Evolutionary conservation across 495 filamentous ascomycete genomes (phyloP).

Genomic region (Thermothielavioides terrestris): DNA sequence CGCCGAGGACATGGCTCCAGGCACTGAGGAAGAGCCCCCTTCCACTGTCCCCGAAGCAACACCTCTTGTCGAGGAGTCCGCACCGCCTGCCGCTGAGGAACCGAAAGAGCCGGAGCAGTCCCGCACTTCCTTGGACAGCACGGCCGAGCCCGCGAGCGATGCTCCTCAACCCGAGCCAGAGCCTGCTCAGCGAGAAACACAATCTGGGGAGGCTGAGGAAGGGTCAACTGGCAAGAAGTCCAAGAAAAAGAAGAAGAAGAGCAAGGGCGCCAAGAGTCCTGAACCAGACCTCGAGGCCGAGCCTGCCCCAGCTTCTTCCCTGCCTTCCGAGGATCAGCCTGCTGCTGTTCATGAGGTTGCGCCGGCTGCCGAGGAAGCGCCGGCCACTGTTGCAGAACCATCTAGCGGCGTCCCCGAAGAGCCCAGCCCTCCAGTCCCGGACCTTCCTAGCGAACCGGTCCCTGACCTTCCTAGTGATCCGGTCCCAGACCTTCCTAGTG

Average conservation of each 20-base stretch:
- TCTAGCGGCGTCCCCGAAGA: neutral
- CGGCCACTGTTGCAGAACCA: neutral
- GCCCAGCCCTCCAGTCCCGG: neutral
- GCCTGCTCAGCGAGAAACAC: neutral
- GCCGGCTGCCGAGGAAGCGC: neutral
- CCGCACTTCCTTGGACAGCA: too few relatives aligned
- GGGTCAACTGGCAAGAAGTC: slow-evolving; percentile 9
- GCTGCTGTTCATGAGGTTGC: neutral
- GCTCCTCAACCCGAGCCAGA: neutral
- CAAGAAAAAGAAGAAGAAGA: slow-evolving; percentile 22
- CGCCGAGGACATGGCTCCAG: neutral
- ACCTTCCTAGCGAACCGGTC: neutral
- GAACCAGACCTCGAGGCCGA: neutral
- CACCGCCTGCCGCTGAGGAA: neutral
- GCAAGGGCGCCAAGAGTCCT: slow-evolving; percentile 8
- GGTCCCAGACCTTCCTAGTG: too few relatives aligned
- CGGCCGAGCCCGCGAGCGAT: neutral
- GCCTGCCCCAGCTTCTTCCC: neutral
- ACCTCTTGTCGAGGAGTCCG: neutral
- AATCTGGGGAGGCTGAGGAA: neutral
- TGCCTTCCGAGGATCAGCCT: slow-evolving; percentile 1
- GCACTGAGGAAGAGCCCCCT: neutral
- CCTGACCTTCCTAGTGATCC: neutral
- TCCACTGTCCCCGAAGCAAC: neutral
- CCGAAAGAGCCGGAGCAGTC: neutral